Base-by-base conservation (phyloP, 331 rosid genomes). In the Dryas integrifolia region DNA sequence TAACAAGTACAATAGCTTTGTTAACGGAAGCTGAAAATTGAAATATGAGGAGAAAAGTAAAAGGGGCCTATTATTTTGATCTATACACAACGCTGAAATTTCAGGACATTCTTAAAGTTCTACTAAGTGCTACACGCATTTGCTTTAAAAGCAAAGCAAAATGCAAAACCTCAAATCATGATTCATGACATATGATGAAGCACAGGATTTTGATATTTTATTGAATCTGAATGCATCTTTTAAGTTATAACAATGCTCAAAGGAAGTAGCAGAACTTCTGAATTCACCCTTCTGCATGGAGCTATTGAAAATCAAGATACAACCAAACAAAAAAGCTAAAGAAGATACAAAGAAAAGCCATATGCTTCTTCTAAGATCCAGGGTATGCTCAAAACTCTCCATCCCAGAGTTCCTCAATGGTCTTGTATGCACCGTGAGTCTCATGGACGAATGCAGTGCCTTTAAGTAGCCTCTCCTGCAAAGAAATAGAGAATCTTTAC, bases 331-430 rank as follows among this genome's bases (percentile, higher is more conserved):
- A 67, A 46, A 38, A 26, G 74, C 52, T 41, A 70, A 12, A 14
- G 4, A 39, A 55, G 21, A 40, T 21, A 18, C 9, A 14, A 16
- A 11, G 39, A 83, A 80, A 5, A 58, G 57, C 35, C 58, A 49
- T 46, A 15, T 59, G 76, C 47, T 47, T 60, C 13, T 6, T 11
- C 69, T 30, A 30, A 30, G 35, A 16, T 41, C n/a, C 52, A 21
- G 66, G 56, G 35, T 18, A 40, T 52, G 46, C 57, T 45, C 66
- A 63, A 77, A 80, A 66, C 44, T 90, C 88, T 0, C 81, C 88
- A 78, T 88, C 97, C 92, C 89, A 91, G 7, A 88, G 86, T 30
- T 88, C 91, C 81, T 82, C 89, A 35, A 67, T 46, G 49, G 85
- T 86, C 48, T 73, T 86, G 81, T 86, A 88, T 35, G 71, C 73